Base-by-base conservation (phyloP, 176 grass and related monocot genomes). In the Eremochloa ophiuroides region DNA sequence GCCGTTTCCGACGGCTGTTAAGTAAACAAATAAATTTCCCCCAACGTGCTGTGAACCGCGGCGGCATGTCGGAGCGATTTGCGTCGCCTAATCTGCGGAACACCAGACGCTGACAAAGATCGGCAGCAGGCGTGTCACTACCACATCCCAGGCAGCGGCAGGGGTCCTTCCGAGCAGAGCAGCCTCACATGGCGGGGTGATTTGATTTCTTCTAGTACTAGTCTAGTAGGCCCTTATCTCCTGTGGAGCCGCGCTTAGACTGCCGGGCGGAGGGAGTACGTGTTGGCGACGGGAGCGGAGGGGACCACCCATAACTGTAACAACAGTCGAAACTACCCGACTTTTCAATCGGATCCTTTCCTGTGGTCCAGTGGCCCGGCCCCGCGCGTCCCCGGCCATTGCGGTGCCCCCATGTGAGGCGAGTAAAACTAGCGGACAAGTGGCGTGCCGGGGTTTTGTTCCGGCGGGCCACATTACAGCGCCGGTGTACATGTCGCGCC, bases 371-470 rank as follows among this genome's bases (percentile, higher is more conserved):
- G n/a, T n/a, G n/a, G n/a, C 48, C 15, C 9, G 80, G 66, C 53
- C 22, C 41, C 13, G 25, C 23, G 1, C 22, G 47, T 38, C 10
- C 23, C 28, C 76, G 9, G 37, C 76, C 63, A 15, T 63, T 27
- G 62, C 51, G 70, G 71, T 69, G 76, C 62, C 34, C 16, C 76
- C 87, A 80, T 89, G 87, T 89, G 82, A 85, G 17, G 31, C 76
- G 70, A 88, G 87, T 88, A 88, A 80, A 79, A 69, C 81, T 34
- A 69, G 51, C 39, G 76, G 81, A 88, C 82, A 70, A 58, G 51
- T 69, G 70, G 69, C 35, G 38, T 0, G 18, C 1, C 8, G 22
- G 55, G 74, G 63, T 72, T 66, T 73, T n/a, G 3, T 58, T 9
- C 41, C 39, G 39, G 50, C 23, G 26, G 62, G 42, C 33, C 23